These are phyloP conservation scores for Tubosaeta brunneosetosa DNA, from an alignment of 768 basidiomycete species.

Conservation along the genomic window DNA sequence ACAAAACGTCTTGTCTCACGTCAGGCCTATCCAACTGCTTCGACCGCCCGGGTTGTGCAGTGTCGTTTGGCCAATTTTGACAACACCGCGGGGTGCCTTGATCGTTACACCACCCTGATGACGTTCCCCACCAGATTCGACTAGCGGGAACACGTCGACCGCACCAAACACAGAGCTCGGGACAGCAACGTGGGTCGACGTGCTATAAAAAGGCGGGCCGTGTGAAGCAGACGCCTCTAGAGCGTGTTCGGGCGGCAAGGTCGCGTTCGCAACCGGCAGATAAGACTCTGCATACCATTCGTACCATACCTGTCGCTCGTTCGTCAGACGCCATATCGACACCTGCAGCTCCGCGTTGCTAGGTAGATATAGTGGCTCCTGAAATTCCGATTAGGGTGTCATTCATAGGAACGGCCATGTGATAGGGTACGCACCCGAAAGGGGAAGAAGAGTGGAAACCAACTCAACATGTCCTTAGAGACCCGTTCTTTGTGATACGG, in stretches of 20 bases:
- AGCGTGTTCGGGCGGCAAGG: slow-evolving; percentile 16
- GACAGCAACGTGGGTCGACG: slow-evolving; percentile 27
- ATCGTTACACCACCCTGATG: slow-evolving; percentile 6
- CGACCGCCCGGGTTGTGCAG: slow-evolving; percentile 89
- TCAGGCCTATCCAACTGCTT: slow-evolving; percentile 88
- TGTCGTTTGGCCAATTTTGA: slow-evolving; percentile 94
- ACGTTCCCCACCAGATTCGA: slow-evolving; percentile 9
- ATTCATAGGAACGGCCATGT: neutral
- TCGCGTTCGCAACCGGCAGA: slow-evolving; percentile 52
- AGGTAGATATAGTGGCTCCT: slow-evolving; percentile 94
- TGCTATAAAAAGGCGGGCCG: slow-evolving; percentile 24
- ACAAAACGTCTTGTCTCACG: neutral
- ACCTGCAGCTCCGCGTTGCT: slow-evolving; percentile 89
- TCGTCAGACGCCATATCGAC: slow-evolving; percentile 90
- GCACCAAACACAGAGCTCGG: slow-evolving; percentile 75
- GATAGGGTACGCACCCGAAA: slow-evolving; percentile 58
- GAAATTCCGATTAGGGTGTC: slow-evolving; percentile 3
- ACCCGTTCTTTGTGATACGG: slow-evolving; percentile 81
- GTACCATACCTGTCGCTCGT: slow-evolving; percentile 91
- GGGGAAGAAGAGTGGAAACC: slow-evolving; percentile 98
- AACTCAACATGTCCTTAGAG: slow-evolving; percentile 96
- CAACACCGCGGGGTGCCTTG: slow-evolving; percentile 37
- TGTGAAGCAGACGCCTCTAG: slow-evolving; percentile 17
- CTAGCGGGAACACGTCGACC: slow-evolving; percentile 38
- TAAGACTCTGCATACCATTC: slow-evolving; percentile 98